Evolutionary conservation across 2,329 filamentous ascomycete species (phyloP), one percentile per base, ranked within the genome.

Genomic region (Trichoderma sp.): DNA sequence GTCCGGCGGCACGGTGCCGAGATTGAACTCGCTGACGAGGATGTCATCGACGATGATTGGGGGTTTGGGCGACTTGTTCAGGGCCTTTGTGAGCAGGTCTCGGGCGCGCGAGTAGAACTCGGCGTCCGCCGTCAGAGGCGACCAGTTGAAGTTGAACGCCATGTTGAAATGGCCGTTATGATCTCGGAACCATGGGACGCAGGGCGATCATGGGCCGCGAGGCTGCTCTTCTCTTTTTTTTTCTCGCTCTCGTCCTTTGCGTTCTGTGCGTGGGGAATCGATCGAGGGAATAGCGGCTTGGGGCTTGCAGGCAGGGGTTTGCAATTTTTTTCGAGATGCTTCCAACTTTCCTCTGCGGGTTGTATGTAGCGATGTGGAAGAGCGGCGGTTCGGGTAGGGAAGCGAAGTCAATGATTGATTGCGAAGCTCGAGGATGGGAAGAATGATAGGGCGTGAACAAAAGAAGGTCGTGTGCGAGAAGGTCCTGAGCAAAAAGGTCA

Each of bases 101-200:
- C 93, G 91, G 59, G 95, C 94, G 72, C 93, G 90, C 76, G 90
- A 87, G 80, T 94, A 94, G 79, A 95, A 95, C 72, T 88, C 87
- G 74, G 92, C 94, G 81, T 98, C 95, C 75, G 94, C 94, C 81
- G 96, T 95, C 70, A 99, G 85, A 75, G 95, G 95, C 86, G 93
- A 97, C 95, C 95, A 99, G 92, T 98, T 98, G 91, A 99, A 99
- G 84, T 98, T 98, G 90, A 99, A 99, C 72, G 95, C 95, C 95
- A 99, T 99, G 79, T 80, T 83, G 78, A 80, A 78, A 80, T 81
- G 79, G 79, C 80, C 69, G 70, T 74, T 70, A 72, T 70, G 62
- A 71, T 71, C 71, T 73, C 72, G 72, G 69, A 67, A 74, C 71
- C 77, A 79, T 79, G 70, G 69, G 69, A 68, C 66, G 68, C 50